A percentile compares a stretch with the other conserved stretches of the same genome.
Conservation (phyloP, 345 rosid species). For the Eucalyptus regnans region DNA sequence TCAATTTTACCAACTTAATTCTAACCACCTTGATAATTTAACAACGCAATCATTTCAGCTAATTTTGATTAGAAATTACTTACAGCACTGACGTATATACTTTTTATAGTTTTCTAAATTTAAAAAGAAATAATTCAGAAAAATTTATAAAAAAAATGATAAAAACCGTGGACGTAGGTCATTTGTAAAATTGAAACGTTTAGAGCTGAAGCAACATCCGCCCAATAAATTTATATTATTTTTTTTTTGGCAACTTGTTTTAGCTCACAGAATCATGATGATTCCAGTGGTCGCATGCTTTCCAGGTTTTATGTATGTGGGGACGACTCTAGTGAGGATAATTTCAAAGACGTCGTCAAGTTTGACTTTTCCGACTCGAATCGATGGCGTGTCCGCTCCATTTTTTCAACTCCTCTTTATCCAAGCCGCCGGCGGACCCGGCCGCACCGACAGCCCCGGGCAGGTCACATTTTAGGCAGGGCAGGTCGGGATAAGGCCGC, state of each 20-base stretch:
- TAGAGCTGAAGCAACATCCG: too few species aligned
- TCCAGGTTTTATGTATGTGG: not conserved
- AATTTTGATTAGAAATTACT: not conserved
- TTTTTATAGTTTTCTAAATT: too few species aligned
- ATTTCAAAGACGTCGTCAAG: not conserved
- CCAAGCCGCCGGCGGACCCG: not conserved
- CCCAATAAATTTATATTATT: too few species aligned
- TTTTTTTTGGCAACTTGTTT: too few species aligned
- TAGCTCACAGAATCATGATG: not conserved
- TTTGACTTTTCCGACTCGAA: not conserved
- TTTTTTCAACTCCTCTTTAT: not conserved
- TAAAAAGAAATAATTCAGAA: too few species aligned
- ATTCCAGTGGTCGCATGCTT: not conserved
- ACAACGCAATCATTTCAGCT: fast-evolving
- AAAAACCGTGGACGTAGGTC: too few species aligned
- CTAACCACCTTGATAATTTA: not conserved
- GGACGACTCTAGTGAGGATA: not conserved
- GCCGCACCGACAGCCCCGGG: not conserved
- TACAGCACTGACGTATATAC: fast-evolving
- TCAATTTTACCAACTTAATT: too few species aligned
- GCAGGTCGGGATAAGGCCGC: not conserved
- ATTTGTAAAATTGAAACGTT: too few species aligned
- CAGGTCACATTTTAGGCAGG: not conserved
- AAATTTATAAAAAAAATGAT: too few species aligned
- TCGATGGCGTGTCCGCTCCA: not conserved